These are phyloP conservation scores for Chytriomyces confervae DNA, from an alignment of 192 early-diverging fungal genomes.

Conservation along the genomic window DNA sequence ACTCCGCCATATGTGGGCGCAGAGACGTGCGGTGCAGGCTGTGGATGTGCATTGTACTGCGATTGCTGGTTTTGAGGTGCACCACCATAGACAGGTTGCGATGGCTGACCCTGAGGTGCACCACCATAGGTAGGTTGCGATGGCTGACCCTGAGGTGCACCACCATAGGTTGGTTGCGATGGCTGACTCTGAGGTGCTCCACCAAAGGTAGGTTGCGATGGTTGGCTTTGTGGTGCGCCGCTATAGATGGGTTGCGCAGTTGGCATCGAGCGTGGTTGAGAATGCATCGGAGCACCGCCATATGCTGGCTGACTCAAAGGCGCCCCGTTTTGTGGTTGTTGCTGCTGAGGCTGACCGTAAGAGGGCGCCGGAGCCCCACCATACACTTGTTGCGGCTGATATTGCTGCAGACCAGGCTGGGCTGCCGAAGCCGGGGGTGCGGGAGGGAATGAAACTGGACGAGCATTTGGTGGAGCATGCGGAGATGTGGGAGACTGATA, in stretches of 20 bases:
- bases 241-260: slow-evolving; percentile 25
- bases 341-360: not conserved
- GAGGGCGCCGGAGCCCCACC: slow-evolving; percentile 21
- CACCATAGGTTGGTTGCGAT: slow-evolving; percentile 28
- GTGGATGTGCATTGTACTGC: no score
- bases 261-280: not conserved
- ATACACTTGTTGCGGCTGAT: slow-evolving; percentile 33
- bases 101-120: no score
- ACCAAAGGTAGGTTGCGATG: slow-evolving; percentile 27
- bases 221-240: not conserved
- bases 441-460: not conserved
- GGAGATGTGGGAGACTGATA: slow-evolving; percentile 4
- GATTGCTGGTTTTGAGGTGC: no score
- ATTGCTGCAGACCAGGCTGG: slow-evolving; percentile 1
- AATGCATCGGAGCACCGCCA: slow-evolving; percentile 14
- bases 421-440: not conserved
- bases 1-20: no score
- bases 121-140: not conserved
- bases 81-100: no score
- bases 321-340: not conserved
- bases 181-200: not conserved
- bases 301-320: slow-evolving; percentile 25
- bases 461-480: not conserved
- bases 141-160: slow-evolving; percentile 28
- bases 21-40: no score